Evolutionary conservation across 305 asterid genomes (phyloP).

Genomic region (Fraxinus velutina): DNA sequence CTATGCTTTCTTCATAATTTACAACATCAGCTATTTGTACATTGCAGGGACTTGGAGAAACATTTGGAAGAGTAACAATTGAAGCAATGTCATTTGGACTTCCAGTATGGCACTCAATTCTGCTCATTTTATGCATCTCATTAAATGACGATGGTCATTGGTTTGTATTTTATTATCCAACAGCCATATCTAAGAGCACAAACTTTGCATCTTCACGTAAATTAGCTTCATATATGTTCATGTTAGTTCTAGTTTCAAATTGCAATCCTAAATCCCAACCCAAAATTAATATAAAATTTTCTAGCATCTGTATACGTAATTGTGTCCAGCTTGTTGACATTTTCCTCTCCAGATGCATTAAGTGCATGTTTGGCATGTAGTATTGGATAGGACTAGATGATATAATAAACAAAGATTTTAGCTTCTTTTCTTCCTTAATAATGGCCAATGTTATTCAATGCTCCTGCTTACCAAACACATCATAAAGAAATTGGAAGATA

Average conservation of each 20-base stretch:
- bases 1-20: not conserved
- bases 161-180: not conserved
- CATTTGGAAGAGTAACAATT: conserved; percentile 95
- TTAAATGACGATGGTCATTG: not conserved
- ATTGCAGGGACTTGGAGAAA: conserved; percentile 94
- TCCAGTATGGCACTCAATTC: conserved; percentile 56
- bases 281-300: not conserved
- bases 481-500: not conserved
- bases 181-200: not conserved
- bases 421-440: not conserved
- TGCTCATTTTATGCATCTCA: conserved; percentile 14
- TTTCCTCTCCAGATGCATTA: not conserved
- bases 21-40: not conserved
- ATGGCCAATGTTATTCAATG: not conserved
- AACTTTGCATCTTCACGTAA: not conserved
- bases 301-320: not conserved
- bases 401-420: not conserved
- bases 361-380: not conserved
- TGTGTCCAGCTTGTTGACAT: not conserved
- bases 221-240: not conserved
- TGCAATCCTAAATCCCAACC: not conserved
- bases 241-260: not conserved
- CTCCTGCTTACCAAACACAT: not conserved
- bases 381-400: not conserved
- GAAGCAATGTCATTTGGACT: conserved; percentile 99